These are phyloP conservation scores for Stenocarpella maydis DNA, from an alignment of 2,329 filamentous ascomycete genomes.

Conservation along the genomic window DNA sequence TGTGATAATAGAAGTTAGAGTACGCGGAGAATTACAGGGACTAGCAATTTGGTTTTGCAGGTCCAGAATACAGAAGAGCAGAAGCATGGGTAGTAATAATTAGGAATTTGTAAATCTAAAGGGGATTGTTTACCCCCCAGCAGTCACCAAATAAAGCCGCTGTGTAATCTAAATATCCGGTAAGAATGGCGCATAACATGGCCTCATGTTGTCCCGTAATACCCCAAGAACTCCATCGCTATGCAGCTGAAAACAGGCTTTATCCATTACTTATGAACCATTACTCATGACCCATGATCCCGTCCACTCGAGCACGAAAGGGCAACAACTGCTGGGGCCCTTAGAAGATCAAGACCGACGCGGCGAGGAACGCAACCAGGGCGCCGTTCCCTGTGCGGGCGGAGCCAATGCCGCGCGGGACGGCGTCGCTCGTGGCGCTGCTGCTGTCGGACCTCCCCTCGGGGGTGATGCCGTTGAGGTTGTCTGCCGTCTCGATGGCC, in stretches of 20 bases:
- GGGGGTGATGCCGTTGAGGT: slow-evolving; percentile 63
- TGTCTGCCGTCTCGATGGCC: slow-evolving; percentile 74
- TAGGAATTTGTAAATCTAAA: background rate
- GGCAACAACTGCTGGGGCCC: background rate
- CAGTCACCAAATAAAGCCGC: background rate
- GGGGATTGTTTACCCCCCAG: background rate
- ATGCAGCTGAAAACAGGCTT: slow-evolving; percentile 37
- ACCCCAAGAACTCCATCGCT: slow-evolving; percentile 42
- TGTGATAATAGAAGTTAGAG: background rate
- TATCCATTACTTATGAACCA: too few species aligned
- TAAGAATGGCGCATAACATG: background rate
- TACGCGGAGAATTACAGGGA: too few species aligned
- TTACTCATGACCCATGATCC: slow-evolving; percentile 1
- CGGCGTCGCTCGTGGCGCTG: slow-evolving; percentile 34
- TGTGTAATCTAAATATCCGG: background rate
- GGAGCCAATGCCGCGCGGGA: slow-evolving; percentile 22
- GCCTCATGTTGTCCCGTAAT: slow-evolving; percentile 17
- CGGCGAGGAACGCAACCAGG: slow-evolving; percentile 54
- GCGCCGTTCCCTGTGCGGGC: slow-evolving; percentile 45
- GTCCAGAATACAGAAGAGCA: background rate
- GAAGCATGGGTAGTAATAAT: background rate
- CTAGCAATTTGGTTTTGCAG: background rate
- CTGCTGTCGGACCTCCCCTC: slow-evolving; percentile 37
- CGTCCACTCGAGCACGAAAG: background rate
- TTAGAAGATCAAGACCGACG: slow-evolving; percentile 50